Evolutionary conservation across 208 protist genomes (phyloP).

Genomic region (Naegleria fowleri): DNA sequence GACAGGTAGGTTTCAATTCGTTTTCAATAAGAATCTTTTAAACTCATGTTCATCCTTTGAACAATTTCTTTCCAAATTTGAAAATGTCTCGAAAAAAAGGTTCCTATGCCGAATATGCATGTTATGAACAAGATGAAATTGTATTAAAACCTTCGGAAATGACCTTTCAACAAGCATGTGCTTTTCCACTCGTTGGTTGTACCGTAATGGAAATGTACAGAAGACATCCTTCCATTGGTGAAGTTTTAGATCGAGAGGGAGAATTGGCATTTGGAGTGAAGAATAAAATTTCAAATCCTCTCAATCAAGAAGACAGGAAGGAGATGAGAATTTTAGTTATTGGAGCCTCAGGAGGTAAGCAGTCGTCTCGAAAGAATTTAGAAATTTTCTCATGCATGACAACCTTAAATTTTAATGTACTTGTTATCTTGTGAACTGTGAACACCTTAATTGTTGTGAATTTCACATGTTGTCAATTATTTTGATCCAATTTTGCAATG

Average conservation of each 20-base stretch:
- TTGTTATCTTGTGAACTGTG: no score
- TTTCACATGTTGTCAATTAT: no score
- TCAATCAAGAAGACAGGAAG: neutral
- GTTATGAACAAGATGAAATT: neutral
- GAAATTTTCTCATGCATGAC: no score
- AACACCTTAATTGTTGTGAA: no score
- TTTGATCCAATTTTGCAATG: no score
- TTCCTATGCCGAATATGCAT: conserved; percentile 8
- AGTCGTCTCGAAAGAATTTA: no score
- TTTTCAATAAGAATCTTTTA: no score
- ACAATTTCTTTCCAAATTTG: no score
- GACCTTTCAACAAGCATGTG: neutral
- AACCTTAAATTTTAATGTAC: no score
- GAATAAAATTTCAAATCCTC: neutral
- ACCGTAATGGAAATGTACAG: neutral
- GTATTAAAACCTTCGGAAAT: neutral
- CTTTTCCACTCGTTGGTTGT: neutral
- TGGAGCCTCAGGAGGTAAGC: neutral
- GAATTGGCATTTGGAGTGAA: neutral
- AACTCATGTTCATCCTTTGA: no score
- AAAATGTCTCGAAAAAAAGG: no score
- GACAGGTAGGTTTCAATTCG: neutral
- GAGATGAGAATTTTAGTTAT: neutral
- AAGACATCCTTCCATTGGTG: neutral
- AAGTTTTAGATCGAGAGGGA: neutral